A percentile compares a stretch with the other conserved stretches of the same genome.
Conservation (phyloP, 2,329 filamentous ascomycete species). For the Pseudonectria buxi region DNA sequence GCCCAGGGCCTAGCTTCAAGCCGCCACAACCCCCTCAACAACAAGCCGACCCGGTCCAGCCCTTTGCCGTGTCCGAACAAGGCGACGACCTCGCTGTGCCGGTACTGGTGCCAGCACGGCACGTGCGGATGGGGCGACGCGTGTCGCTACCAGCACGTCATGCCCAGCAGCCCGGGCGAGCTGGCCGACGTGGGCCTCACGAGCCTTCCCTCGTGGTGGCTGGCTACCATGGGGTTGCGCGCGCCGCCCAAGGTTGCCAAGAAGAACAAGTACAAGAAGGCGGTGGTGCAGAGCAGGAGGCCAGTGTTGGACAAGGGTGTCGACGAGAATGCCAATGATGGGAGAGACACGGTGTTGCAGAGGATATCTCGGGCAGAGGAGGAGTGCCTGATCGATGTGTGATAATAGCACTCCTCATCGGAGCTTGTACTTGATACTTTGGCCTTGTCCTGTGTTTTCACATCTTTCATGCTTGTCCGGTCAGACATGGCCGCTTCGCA, state of each 20-base stretch:
- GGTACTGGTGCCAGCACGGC: slow-evolving; percentile 43
- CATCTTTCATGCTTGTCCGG: too few relatives aligned
- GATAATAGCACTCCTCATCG: background rate
- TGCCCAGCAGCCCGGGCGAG: slow-evolving; percentile 37
- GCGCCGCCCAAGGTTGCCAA: slow-evolving; percentile 4
- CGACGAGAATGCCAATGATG: background rate
- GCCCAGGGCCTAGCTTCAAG: slow-evolving; percentile 11
- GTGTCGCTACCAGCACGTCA: slow-evolving; percentile 40
- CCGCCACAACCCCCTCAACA: slow-evolving; percentile 11
- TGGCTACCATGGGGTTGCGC: slow-evolving; percentile 11
- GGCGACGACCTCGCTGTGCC: slow-evolving; percentile 19
- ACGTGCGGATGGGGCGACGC: slow-evolving; percentile 37
- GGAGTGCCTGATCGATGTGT: slow-evolving; percentile 1
- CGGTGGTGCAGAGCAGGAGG: background rate
- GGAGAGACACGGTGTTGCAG: background rate
- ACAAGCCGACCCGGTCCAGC: background rate
- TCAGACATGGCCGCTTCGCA: too few relatives aligned
- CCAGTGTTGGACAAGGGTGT: background rate
- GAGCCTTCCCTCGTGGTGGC: slow-evolving; percentile 39
- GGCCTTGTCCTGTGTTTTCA: too few relatives aligned
- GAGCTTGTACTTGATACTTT: too few relatives aligned
- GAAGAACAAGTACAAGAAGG: slow-evolving; percentile 8
- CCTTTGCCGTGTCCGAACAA: background rate
- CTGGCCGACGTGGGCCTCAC: slow-evolving; percentile 36
- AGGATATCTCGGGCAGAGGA: background rate